Evolutionary conservation across 306 rosid genomes (phyloP), one percentile per base, ranked within the genome.

Genomic region (Luffa aegyptiaca): DNA sequence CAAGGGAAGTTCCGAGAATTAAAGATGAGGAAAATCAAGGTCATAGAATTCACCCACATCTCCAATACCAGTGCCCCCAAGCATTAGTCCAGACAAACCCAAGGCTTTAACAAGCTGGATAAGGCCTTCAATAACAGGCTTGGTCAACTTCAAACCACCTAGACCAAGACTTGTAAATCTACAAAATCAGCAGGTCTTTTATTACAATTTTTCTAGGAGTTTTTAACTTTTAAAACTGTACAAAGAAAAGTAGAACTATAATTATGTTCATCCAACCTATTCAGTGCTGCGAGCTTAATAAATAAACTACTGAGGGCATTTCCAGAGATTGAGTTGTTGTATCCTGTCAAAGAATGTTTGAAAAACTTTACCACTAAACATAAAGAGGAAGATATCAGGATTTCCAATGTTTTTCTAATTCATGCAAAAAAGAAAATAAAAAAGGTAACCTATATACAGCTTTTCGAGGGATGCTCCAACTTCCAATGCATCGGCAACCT

Each of bases 41-140:
- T 59, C 66, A 75, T 33, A 78, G 79, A 61, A 49, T 79, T 70
- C 78, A 91, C 97, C 90, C 87, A 93, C 98, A 37, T 83, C 88
- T 90, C 98, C 98, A 68, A 95, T 85, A 36, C 93, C 84, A 31
- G 98, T 88, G 79, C 91, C 86, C 75, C 91, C 93, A 75, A 95
- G 92, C 87, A 90, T 84, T 49, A 91, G 82, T 80, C 84, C 91
- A 63, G 97, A 89, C 77, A 95, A 85, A 82, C 86, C 79, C 76
- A 84, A 81, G 78, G 84, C 80, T 85, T 85, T 89, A 44, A 88
- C 89, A 75, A 95, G 89, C 82, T 84, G 86, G 85, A 93, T 84
- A 70, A 95, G 90, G 83, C 90, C 75, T 88, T 90, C 92, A 57
- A 95, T 80, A n/a, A 88, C 93, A 10, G 91, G 90, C 84, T 90